phyloP scores from a whole-genome alignment of 2,329 filamentous ascomycete species.

The Cryphonectria nitschkei region DNA sequence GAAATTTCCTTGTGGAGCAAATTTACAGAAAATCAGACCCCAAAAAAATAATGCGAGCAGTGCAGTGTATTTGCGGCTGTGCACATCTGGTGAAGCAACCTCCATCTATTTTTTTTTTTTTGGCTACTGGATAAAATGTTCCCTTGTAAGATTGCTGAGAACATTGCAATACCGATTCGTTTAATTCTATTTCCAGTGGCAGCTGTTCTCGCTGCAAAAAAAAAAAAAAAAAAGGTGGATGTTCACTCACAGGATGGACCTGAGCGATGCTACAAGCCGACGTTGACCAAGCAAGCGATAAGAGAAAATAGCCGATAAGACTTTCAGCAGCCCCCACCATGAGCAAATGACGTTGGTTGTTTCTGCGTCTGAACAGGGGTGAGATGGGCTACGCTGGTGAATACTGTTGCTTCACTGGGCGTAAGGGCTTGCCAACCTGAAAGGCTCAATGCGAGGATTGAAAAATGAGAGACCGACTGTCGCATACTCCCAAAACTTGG shows the following conservation, averaged over 20 bases:
- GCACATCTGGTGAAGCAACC: not conserved
- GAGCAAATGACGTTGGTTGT: slow-evolving; percentile 9
- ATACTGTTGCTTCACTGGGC: not conserved
- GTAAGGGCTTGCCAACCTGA: not conserved
- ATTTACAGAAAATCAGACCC: not conserved
- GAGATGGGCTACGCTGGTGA: not conserved
- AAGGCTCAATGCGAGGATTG: not conserved
- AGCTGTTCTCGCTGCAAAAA: not conserved
- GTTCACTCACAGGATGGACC: not conserved
- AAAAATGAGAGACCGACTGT: too few relatives aligned
- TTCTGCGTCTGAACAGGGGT: not conserved
- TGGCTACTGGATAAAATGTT: not conserved
- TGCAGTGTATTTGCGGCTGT: not conserved
- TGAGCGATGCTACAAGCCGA: not conserved
- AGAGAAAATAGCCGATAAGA: not conserved
- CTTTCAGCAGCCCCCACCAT: not conserved
- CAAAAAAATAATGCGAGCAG: not conserved
- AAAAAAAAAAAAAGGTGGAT: too few relatives aligned
- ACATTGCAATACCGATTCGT: too few relatives aligned
- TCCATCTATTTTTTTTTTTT: not conserved
- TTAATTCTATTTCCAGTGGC: not conserved
- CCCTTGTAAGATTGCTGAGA: not conserved
- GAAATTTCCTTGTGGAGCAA: not conserved
- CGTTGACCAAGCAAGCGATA: not conserved
- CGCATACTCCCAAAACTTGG: too few relatives aligned